Evolutionary conservation across 331 rosid genomes (phyloP), one percentile per base, ranked within the genome.

Genomic region (Prunus yedoensis): DNA sequence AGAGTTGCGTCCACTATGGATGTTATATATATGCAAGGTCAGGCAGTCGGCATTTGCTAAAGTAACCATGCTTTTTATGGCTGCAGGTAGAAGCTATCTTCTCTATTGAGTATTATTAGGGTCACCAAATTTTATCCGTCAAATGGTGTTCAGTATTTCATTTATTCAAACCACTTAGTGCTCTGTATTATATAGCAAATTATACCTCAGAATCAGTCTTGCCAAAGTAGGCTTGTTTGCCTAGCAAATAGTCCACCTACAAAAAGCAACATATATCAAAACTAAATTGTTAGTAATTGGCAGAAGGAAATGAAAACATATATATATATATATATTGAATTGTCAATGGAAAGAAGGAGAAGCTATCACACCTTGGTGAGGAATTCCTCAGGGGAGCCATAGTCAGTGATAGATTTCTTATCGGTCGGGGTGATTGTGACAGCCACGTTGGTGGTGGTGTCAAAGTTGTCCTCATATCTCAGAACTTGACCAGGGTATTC

Each of bases 161-260:
- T 53, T 53, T 38, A 38, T 38, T 38, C 57, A 52, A 5, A 52
- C 4, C 1, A 52, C 17, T 52, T 17, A 0, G 21, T 16, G 8
- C 38, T 32, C 38, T 9, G 14, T 35, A 10, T 38, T 20, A 10
- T 13, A 13, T 20, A 32, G 43, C 65, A 20, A 68, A 78, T 79
- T 88, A 95, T 90, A 95, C 97, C 99, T 95, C 99, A 20, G 99
- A 80, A 32, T 77, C 78, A 45, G 99, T 95, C 86, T 92, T 89
- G 4, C 99, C 99, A 8, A 51, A 86, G 90, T 85, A 95, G 68
- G 97, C 88, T 75, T 92, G 97, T 78, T 89, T 92, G 51, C 99
- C 99, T 23, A 95, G 96, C 88, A 95, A 85, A 50, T 64, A 95
- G 78, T 87, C 91, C 82, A 95, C 99, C 99, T 95, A 82, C 84